Evolutionary conservation across 2,329 filamentous ascomycete genomes (phyloP).

Genomic region (Cytospora mali): DNA sequence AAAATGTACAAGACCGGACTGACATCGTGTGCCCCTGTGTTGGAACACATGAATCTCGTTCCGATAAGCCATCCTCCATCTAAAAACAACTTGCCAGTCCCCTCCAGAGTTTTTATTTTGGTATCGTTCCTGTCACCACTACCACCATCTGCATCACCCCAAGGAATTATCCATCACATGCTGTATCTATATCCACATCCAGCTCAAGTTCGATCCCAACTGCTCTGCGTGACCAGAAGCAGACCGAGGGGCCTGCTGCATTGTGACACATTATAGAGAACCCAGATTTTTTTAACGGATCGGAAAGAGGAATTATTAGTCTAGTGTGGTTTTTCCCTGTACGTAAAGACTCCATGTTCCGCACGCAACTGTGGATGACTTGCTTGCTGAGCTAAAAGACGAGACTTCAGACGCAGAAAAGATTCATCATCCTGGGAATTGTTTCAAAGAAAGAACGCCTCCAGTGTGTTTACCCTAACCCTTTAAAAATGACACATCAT

Average conservation of each 20-base stretch:
- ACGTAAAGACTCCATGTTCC: constrained; percentile 36
- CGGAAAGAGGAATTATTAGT: constrained; percentile 46
- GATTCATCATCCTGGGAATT: constrained; percentile 29
- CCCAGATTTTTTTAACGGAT: constrained; percentile 13
- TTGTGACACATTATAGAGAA: constrained; percentile 20
- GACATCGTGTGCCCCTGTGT: not conserved
- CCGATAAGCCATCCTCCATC: not conserved
- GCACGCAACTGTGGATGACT: constrained; percentile 28
- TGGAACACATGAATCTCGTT: not conserved
- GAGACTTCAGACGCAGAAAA: constrained; percentile 28
- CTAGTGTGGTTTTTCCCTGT: constrained; percentile 44
- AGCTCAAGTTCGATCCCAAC: constrained; percentile 11
- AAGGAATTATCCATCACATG: constrained; percentile 17
- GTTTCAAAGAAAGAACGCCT: constrained; percentile 30
- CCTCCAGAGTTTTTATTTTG: constrained; percentile 3
- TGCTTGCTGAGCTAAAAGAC: constrained; percentile 28
- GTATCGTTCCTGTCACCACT: not conserved
- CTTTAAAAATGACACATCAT: constrained; percentile 27
- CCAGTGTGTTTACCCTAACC: constrained; percentile 30
- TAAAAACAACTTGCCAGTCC: constrained; percentile 5
- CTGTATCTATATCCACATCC: constrained; percentile 11
- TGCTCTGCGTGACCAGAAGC: constrained; percentile 2
- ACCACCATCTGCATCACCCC: not conserved
- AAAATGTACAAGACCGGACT: constrained; percentile 16
- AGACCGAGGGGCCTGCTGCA: constrained; percentile 1